These are phyloP conservation scores for Punica granatum DNA, from an alignment of 345 rosid genomes.

Conservation along the genomic window DNA sequence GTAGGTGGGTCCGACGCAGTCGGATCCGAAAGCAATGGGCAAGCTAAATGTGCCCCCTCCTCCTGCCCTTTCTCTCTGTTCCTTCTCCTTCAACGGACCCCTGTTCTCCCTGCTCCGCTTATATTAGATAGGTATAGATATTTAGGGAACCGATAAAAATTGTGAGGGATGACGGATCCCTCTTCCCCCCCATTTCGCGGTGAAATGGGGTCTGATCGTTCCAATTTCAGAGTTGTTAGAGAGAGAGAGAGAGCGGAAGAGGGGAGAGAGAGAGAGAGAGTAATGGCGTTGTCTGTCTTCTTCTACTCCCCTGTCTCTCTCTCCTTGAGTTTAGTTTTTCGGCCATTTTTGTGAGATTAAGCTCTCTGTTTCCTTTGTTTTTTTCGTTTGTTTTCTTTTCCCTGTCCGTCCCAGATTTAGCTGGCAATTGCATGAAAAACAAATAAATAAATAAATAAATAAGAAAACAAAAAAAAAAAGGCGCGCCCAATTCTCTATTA, in stretches of 20 bases:
- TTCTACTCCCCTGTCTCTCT: background rate
- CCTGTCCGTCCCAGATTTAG: slow-evolving; percentile 1
- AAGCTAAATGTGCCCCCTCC: background rate
- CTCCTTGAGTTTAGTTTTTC: background rate
- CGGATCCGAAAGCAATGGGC: slow-evolving; percentile 21
- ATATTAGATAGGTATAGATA: background rate
- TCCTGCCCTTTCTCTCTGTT: background rate
- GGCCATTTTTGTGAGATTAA: background rate
- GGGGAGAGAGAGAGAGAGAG: background rate
- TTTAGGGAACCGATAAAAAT: background rate
- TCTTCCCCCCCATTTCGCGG: background rate
- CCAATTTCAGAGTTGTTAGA: background rate
- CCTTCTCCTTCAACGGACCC: background rate
- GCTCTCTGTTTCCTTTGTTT: background rate
- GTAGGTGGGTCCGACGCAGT: slow-evolving; percentile 26
- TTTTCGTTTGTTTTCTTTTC: no score
- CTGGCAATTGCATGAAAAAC: no score
- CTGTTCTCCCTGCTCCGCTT: background rate
- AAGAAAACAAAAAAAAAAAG: background rate
- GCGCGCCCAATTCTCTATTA: background rate
- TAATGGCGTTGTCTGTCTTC: background rate
- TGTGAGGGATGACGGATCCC: background rate
- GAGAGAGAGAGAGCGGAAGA: background rate
- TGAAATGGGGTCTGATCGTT: background rate
- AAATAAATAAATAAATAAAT: no score